A percentile compares a stretch with the other conserved stretches of the same genome.
phyloP scores from a whole-genome alignment of 106 monocot genomes.

The Xerophyta viscosa region DNA sequence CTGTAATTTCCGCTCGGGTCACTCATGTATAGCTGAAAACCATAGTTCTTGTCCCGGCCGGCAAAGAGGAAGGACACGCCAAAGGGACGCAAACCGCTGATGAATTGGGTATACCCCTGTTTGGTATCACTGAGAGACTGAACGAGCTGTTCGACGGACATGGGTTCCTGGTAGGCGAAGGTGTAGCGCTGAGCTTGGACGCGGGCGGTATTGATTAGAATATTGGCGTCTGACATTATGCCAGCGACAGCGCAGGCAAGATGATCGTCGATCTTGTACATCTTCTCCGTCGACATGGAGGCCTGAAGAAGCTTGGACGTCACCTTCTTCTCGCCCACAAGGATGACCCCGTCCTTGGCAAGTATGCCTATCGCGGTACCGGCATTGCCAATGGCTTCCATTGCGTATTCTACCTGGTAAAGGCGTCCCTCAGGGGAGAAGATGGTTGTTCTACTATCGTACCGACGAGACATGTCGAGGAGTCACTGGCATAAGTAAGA shows the following conservation, averaged over 20 bases:
- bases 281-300: constrained; percentile 79
- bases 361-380: constrained; percentile 61
- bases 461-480: constrained; percentile 50
- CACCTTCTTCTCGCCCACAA: constrained; percentile 82
- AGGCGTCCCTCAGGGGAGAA: constrained; percentile 68
- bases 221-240: constrained; percentile 94
- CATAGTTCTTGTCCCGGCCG: constrained; percentile 76
- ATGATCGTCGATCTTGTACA: constrained; percentile 95
- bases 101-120: constrained; percentile 88
- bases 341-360: constrained; percentile 49
- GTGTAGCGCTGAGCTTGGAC: constrained; percentile 87
- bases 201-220: constrained; percentile 89
- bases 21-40: constrained; percentile 89
- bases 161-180: constrained; percentile 84
- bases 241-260: constrained; percentile 85
- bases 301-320: constrained; percentile 91
- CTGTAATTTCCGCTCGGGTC: constrained; percentile 82
- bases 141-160: constrained; percentile 88
- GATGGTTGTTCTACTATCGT: constrained; percentile 70
- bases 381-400: constrained; percentile 77
- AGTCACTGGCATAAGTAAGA: neutral
- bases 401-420: constrained; percentile 78
- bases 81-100: constrained; percentile 84
- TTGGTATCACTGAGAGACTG: constrained; percentile 89
- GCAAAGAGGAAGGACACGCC: constrained; percentile 86